Percentiles rank a stretch among this genome's conserved stretches.
These are phyloP conservation scores for Mycena kentingensis DNA, from an alignment of 768 basidiomycete species.

Conservation along the genomic window DNA sequence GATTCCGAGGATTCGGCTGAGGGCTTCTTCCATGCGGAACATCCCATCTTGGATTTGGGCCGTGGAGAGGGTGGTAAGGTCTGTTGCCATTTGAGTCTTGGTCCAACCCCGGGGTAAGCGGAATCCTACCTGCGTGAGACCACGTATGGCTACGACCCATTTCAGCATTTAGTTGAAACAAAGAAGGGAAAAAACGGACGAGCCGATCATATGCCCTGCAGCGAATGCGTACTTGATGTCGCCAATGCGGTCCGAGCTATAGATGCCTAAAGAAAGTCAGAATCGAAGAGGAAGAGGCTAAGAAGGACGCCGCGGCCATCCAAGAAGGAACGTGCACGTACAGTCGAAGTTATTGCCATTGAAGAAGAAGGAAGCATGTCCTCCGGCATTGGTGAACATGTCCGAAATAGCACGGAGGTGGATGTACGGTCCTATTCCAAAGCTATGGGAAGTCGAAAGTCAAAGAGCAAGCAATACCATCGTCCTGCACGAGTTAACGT, in stretches of 20 bases:
- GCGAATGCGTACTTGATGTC: conserved; percentile 40
- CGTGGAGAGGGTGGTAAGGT: conserved; percentile 34
- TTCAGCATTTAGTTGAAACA: neutral
- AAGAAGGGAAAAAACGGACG: neutral
- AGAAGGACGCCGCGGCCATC: too few species aligned
- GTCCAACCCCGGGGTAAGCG: too few species aligned
- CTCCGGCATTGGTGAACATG: conserved; percentile 34
- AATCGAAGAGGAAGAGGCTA: too few species aligned
- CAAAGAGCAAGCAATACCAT: conserved; percentile 1
- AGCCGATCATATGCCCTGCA: conserved; percentile 45
- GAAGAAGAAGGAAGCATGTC: conserved; percentile 47
- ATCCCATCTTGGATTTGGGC: conserved; percentile 39
- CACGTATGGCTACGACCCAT: conserved; percentile 41
- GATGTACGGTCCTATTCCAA: conserved; percentile 38
- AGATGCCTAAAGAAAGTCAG: conserved; percentile 47
- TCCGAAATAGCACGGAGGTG: conserved; percentile 36
- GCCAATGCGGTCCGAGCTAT: conserved; percentile 27
- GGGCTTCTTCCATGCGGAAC: conserved; percentile 32
- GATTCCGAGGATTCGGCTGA: conserved; percentile 38
- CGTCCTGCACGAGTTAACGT: conserved; percentile 3
- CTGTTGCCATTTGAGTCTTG: too few species aligned
- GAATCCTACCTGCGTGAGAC: conserved; percentile 41
- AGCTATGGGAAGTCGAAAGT: conserved; percentile 4
- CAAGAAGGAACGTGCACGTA: too few species aligned
- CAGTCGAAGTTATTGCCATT: conserved; percentile 45